These are phyloP conservation scores for Apostasia ramifera DNA, from an alignment of 106 monocot species.

Conservation along the genomic window DNA sequence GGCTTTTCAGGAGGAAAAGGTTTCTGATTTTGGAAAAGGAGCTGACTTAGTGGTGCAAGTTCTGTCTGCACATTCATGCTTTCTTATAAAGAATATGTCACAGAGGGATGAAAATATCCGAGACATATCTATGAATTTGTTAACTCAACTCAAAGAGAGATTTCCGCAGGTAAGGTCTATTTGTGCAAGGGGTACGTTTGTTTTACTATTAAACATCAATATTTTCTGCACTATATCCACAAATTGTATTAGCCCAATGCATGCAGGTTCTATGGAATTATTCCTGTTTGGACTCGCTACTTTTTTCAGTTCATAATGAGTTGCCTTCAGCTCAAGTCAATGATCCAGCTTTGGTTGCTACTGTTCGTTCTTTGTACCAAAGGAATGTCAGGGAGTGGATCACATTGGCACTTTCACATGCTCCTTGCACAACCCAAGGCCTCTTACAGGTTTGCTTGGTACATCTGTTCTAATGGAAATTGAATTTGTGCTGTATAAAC, in stretches of 20 bases:
- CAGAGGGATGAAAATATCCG: slow-evolving; percentile 96
- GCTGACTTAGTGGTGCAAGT: slow-evolving; percentile 67
- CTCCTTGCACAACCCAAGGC: slow-evolving; percentile 92
- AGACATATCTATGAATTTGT: slow-evolving; percentile 71
- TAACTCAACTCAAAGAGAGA: slow-evolving; percentile 76
- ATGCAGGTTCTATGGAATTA: slow-evolving; percentile 93
- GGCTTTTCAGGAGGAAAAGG: slow-evolving; percentile 68
- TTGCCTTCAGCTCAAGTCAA: slow-evolving; percentile 71
- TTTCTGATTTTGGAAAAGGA: slow-evolving; percentile 80
- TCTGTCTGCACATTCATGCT: slow-evolving; percentile 86
- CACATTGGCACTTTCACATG: slow-evolving; percentile 84
- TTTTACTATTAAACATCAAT: neutral
- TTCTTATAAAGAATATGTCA: slow-evolving; percentile 90
- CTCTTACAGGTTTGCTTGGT: slow-evolving; percentile 80
- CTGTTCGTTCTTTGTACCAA: slow-evolving; percentile 80
- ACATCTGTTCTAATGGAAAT: too few species aligned
- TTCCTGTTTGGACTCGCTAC: slow-evolving; percentile 84
- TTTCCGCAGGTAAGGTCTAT: slow-evolving; percentile 70
- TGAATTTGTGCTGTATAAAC: too few species aligned
- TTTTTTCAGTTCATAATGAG: slow-evolving; percentile 83
- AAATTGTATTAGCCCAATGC: neutral
- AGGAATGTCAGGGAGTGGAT: slow-evolving; percentile 91
- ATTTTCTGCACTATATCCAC: too few species aligned
- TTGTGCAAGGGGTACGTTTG: neutral
- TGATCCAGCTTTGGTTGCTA: slow-evolving; percentile 94